A percentile compares a stretch with the other conserved stretches of the same genome.
Evolutionary conservation across 2,329 filamentous ascomycete genomes (phyloP).

Genomic region (Scedosporium apiospermum): DNA sequence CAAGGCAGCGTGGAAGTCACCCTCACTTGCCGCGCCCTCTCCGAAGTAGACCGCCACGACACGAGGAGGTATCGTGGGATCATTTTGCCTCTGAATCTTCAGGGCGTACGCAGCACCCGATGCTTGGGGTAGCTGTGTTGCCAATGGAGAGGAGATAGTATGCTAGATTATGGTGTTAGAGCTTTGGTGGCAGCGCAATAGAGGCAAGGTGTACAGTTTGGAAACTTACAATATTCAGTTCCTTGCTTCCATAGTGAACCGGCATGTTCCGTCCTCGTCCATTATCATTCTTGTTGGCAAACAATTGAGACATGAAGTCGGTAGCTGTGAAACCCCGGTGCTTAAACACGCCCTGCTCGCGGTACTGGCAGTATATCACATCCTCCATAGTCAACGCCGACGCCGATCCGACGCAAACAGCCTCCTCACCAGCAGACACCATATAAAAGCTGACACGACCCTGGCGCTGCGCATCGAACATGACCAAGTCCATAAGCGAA

Average conservation of each 20-base stretch:
- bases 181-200: background rate
- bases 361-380: slow-evolving; percentile 88
- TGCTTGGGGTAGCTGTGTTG: slow-evolving; percentile 84
- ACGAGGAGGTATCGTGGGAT: slow-evolving; percentile 56
- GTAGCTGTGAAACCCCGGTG: slow-evolving; percentile 79
- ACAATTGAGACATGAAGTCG: slow-evolving; percentile 93
- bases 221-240: slow-evolving; percentile 68
- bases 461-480: slow-evolving; percentile 96
- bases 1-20: slow-evolving; percentile 83
- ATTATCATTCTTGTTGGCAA: slow-evolving; percentile 72
- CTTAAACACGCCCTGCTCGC: slow-evolving; percentile 84
- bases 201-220: background rate
- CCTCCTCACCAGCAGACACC: slow-evolving; percentile 91
- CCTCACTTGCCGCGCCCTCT: slow-evolving; percentile 82
- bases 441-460: slow-evolving; percentile 96
- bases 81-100: slow-evolving; percentile 67
- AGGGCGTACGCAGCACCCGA: slow-evolving; percentile 80
- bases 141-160: slow-evolving; percentile 73
- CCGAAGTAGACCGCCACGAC: slow-evolving; percentile 82
- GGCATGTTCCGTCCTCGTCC: slow-evolving; percentile 92
- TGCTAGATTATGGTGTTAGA: slow-evolving; percentile 39
- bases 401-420: slow-evolving; percentile 80
- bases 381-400: slow-evolving; percentile 77
- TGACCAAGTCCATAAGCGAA: slow-evolving; percentile 89
- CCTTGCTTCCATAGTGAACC: slow-evolving; percentile 82